Conservation (phyloP, 805 yeast genomes). For the Danielia reshetovae region DNA sequence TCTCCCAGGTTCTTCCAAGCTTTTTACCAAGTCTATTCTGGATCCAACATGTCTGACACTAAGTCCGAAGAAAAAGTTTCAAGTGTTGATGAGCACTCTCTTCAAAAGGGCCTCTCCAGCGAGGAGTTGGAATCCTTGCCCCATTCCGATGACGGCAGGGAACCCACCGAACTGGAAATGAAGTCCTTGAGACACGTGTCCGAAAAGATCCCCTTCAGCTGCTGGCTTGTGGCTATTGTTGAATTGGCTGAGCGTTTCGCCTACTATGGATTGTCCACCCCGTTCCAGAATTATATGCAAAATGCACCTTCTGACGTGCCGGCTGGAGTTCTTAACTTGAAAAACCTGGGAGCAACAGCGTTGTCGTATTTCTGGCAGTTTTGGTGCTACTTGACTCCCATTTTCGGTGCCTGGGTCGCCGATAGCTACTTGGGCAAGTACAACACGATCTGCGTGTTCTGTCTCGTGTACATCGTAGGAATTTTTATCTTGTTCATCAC, state of each 20-base stretch:
- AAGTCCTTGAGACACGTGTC: constrained; percentile 49
- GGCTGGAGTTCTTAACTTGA: constrained; percentile 56
- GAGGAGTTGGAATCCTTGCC: constrained; percentile 10
- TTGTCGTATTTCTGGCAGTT: constrained; percentile 73
- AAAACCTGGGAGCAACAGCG: constrained; percentile 64
- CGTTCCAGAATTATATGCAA: constrained; percentile 78
- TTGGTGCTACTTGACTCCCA: constrained; percentile 79
- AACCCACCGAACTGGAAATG: constrained; percentile 53
- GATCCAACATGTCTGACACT: not conserved
- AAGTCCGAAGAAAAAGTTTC: not conserved
- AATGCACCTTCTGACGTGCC: constrained; percentile 38
- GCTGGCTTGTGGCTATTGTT: constrained; percentile 63
- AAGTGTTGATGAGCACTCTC: not conserved
- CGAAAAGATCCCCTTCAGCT: constrained; percentile 49
- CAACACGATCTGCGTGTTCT: constrained; percentile 60
- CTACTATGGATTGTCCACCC: constrained; percentile 73
- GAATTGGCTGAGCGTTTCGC: constrained; percentile 81
- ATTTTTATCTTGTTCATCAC: constrained; percentile 64
- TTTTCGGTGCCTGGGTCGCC: constrained; percentile 70
- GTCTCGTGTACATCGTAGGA: constrained; percentile 58
- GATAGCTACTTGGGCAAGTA: constrained; percentile 74
- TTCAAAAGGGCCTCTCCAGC: not conserved
- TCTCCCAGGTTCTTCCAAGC: no score
- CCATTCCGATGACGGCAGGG: constrained; percentile 30
- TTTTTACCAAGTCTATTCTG: not conserved